A percentile compares a stretch with the other conserved stretches of the same genome.
phyloP scores from a whole-genome alignment of 345 rosid species.

The Moringa oleifera region DNA sequence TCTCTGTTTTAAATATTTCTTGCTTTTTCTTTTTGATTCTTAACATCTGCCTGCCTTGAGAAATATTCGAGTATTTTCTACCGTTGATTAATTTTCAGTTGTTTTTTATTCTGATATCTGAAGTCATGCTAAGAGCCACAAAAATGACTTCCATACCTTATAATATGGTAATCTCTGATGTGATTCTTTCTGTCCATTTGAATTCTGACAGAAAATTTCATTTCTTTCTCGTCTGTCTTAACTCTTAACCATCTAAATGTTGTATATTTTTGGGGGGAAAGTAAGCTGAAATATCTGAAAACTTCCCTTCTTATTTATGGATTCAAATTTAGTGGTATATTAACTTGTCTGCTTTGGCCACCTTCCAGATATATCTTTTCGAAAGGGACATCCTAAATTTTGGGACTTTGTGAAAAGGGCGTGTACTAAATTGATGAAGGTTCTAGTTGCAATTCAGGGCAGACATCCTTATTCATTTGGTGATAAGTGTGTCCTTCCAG shows the following conservation, averaged over 20 bases:
- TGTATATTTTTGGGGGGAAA: not conserved
- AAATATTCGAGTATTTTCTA: no score
- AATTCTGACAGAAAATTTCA: no score
- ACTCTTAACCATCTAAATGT: no score
- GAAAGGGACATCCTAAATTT: slow-evolving; percentile 50
- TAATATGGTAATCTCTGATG: no score
- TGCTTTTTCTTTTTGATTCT: no score
- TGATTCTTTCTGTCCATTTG: no score
- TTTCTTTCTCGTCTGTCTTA: no score
- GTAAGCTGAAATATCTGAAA: not conserved
- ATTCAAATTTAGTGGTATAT: not conserved
- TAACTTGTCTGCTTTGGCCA: slow-evolving; percentile 8
- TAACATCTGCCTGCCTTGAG: no score
- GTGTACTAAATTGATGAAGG: slow-evolving; percentile 89
- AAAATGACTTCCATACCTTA: not conserved
- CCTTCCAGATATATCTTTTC: slow-evolving; percentile 73
- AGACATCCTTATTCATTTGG: slow-evolving; percentile 97
- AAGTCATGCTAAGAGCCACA: not conserved
- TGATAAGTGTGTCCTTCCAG: slow-evolving; percentile 76
- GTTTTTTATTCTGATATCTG: no score
- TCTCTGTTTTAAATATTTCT: not conserved
- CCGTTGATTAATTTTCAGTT: no score
- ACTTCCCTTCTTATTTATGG: not conserved
- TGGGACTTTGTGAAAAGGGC: slow-evolving; percentile 82
- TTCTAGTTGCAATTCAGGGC: slow-evolving; percentile 71